phyloP scores from a whole-genome alignment of 1,284 basidiomycete genomes.

The Coniferiporia sulphurascens region DNA sequence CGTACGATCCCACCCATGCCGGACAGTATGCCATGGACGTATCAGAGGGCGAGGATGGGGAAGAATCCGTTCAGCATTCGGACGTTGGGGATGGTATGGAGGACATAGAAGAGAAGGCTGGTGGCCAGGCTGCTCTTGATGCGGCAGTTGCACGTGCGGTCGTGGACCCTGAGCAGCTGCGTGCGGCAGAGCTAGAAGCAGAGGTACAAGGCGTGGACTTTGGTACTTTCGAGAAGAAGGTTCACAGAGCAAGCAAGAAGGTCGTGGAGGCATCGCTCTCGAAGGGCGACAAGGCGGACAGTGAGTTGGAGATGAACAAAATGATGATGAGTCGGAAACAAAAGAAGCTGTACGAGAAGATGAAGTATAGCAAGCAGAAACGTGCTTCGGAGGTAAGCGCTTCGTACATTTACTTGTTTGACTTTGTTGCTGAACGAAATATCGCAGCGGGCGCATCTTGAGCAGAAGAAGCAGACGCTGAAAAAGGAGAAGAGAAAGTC shows the following conservation, averaged over 20 bases:
- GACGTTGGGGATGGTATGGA: constrained; percentile 35
- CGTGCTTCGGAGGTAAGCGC: constrained; percentile 73
- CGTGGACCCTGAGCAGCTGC: constrained; percentile 65
- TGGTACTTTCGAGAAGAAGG: constrained; percentile 76
- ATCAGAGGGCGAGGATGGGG: constrained; percentile 30
- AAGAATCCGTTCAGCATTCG: constrained; percentile 30
- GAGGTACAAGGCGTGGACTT: constrained; percentile 88
- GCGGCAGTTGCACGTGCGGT: constrained; percentile 52
- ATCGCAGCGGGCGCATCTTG: constrained; percentile 22
- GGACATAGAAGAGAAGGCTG: constrained; percentile 28
- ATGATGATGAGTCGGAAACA: constrained; percentile 99
- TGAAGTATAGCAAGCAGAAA: constrained; percentile 86
- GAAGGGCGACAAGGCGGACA: constrained; percentile 19
- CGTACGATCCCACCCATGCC: constrained; percentile 58
- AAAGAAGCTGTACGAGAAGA: constrained; percentile 92
- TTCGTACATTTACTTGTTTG: neutral
- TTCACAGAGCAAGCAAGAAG: constrained; percentile 60
- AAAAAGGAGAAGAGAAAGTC: constrained; percentile 25
- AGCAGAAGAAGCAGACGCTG: constrained; percentile 24
- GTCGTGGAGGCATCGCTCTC: constrained; percentile 30
- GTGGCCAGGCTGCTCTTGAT: constrained; percentile 37
- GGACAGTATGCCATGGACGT: constrained; percentile 37
- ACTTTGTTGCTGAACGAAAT: constrained; percentile 1
- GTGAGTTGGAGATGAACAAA: constrained; percentile 91
- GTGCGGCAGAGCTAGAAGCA: constrained; percentile 90